Conservation (phyloP, 768 basidiomycete species). For the Amanita exitialis region DNA sequence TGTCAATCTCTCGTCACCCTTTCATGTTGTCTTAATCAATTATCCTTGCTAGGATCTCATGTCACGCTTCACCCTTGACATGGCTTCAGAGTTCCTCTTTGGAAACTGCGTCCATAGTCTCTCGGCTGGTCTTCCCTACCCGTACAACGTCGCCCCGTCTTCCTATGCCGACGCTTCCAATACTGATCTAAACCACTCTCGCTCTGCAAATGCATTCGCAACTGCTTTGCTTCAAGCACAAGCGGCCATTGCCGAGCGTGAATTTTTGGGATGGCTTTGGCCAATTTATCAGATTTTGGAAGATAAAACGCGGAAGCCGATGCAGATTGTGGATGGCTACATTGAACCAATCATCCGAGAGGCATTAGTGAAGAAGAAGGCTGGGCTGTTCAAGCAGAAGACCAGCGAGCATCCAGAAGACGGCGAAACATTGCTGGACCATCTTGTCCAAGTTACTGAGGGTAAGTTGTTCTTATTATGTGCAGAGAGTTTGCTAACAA, state of each 20-base stretch:
- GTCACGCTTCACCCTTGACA: constrained; percentile 56
- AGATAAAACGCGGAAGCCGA: constrained; percentile 36
- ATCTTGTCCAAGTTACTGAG: constrained; percentile 40
- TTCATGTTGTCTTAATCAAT: neutral
- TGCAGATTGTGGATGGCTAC: constrained; percentile 43
- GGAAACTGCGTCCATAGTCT: constrained; percentile 48
- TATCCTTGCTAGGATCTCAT: constrained; percentile 36
- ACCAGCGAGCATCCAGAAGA: constrained; percentile 26
- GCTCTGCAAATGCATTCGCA: constrained; percentile 32
- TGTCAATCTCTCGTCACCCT: neutral
- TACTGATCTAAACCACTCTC: neutral
- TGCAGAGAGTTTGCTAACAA: neutral
- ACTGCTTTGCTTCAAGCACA: constrained; percentile 41
- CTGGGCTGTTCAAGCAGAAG: constrained; percentile 9
- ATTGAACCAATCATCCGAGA: constrained; percentile 43
- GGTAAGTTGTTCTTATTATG: constrained; percentile 19
- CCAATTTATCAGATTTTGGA: constrained; percentile 38
- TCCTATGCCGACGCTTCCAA: neutral
- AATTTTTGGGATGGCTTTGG: constrained; percentile 40
- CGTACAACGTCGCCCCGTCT: constrained; percentile 24
- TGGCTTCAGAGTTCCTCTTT: constrained; percentile 58
- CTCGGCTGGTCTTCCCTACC: constrained; percentile 40
- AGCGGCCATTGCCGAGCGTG: constrained; percentile 28
- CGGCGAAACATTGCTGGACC: constrained; percentile 42
- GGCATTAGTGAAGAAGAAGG: constrained; percentile 33